Percentiles rank a stretch among this genome's conserved stretches.
Evolutionary conservation across 208 protist genomes (phyloP).

Genomic region (Polymyxa betae): DNA sequence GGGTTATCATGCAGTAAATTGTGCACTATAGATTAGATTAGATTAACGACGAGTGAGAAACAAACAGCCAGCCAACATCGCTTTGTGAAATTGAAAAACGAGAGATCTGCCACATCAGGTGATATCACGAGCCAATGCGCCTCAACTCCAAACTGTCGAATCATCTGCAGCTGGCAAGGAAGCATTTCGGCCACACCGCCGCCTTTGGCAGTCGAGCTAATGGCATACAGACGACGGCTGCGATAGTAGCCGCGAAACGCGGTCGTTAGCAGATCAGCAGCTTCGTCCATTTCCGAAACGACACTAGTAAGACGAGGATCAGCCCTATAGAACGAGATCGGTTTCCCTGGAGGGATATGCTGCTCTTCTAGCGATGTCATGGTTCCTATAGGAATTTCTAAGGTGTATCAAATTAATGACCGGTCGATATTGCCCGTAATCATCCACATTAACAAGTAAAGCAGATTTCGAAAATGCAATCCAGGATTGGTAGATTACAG

Average conservation of each 20-base stretch:
- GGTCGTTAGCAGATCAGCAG: not conserved
- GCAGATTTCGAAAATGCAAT: too few species aligned
- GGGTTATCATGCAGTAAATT: not conserved
- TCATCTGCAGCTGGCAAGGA: not conserved
- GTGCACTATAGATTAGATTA: not conserved
- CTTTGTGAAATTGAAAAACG: constrained; percentile 25
- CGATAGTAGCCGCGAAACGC: not conserved
- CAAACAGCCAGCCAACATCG: not conserved
- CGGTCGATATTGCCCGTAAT: too few species aligned
- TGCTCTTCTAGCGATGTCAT: not conserved
- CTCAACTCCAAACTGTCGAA: constrained; percentile 9
- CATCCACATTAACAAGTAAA: too few species aligned
- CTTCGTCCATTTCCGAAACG: not conserved
- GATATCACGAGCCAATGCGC: constrained; percentile 23
- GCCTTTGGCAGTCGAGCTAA: constrained; percentile 38
- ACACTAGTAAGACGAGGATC: not conserved
- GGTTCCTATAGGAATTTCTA: too few species aligned
- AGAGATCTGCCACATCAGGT: not conserved
- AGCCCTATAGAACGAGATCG: not conserved
- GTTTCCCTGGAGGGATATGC: not conserved
- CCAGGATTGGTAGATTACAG: too few species aligned
- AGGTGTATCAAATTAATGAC: too few species aligned
- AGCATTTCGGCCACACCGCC: constrained; percentile 35
- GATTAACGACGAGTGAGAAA: not conserved
- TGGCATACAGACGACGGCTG: not conserved